phyloP scores from a whole-genome alignment of 2,329 filamentous ascomycete genomes.

The Claviceps paspali region DNA sequence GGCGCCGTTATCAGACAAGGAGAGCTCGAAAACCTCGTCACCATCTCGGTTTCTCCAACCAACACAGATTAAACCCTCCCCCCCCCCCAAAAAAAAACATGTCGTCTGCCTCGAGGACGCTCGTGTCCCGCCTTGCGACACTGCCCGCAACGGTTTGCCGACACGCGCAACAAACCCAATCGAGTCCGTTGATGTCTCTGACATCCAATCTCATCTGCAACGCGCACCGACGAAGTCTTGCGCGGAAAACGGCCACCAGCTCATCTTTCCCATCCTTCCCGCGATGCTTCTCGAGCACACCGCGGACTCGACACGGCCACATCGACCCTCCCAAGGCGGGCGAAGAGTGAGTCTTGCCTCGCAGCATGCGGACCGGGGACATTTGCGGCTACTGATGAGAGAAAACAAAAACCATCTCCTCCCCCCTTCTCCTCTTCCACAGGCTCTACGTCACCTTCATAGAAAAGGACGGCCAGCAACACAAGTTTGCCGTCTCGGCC shows the following conservation, averaged over 20 bases:
- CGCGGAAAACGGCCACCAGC: not conserved
- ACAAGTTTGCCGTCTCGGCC: slow-evolving; percentile 64
- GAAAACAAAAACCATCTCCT: not conserved
- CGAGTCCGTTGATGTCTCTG: slow-evolving; percentile 6
- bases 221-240: not conserved
- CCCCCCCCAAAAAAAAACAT: slow-evolving; percentile 8
- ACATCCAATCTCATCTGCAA: not conserved
- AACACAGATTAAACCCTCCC: too few species aligned
- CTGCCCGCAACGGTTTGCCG: slow-evolving; percentile 16
- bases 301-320: slow-evolving; percentile 55
- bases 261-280: slow-evolving; percentile 1
- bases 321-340: slow-evolving; percentile 72
- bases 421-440: not conserved
- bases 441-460: slow-evolving; percentile 85
- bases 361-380: not conserved
- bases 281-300: slow-evolving; percentile 51
- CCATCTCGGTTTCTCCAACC: not conserved
- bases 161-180: slow-evolving; percentile 13
- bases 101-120: slow-evolving; percentile 18
- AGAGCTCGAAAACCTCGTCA: too few species aligned
- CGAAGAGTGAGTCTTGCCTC: slow-evolving; percentile 59
- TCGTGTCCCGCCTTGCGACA: slow-evolving; percentile 18
- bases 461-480: slow-evolving; percentile 68
- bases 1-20: too few species aligned
- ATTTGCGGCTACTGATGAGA: not conserved